Conservation (phyloP, 2,329 filamentous ascomycete species). For the Hypoxylon sp. region DNA sequence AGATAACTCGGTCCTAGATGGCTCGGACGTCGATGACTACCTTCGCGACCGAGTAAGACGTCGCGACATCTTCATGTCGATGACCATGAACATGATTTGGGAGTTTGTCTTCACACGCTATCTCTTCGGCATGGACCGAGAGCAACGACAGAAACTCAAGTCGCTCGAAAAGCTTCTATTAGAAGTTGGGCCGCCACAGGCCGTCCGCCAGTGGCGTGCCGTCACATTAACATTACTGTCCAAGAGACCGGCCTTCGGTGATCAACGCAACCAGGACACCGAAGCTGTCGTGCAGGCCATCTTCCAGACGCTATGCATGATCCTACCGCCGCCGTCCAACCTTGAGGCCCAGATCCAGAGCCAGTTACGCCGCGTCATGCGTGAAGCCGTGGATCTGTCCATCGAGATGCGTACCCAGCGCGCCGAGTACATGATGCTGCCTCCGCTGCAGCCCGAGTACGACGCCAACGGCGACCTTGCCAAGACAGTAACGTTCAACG, state of each 20-base stretch:
- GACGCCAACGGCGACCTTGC: conserved; percentile 92
- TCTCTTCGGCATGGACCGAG: conserved; percentile 97
- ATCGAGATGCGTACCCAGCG: conserved; percentile 98
- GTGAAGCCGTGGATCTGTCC: conserved; percentile 88
- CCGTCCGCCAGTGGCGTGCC: conserved; percentile 97
- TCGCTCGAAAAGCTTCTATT: conserved; percentile 90
- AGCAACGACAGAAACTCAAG: conserved; percentile 98
- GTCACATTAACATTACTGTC: conserved; percentile 92
- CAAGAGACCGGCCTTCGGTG: conserved; percentile 82
- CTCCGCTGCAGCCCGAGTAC: conserved; percentile 93
- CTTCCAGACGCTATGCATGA: conserved; percentile 83
- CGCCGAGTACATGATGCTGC: conserved; percentile 98
- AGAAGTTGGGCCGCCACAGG: conserved; percentile 87
- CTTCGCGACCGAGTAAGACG: conserved; percentile 89
- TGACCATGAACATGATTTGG: conserved; percentile 99
- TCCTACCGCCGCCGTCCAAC: conserved; percentile 88
- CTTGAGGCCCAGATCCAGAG: conserved; percentile 85
- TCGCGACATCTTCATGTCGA: conserved; percentile 97
- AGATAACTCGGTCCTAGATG: conserved; percentile 94
- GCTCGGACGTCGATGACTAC: conserved; percentile 90
- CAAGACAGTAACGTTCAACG: conserved; percentile 91
- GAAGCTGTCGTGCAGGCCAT: conserved; percentile 96
- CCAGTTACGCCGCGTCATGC: conserved; percentile 88
- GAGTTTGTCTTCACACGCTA: conserved; percentile 98
- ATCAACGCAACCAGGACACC: conserved; percentile 89